Conservation (phyloP, 148 eudicot species). For the Amaranthus hypochondriacus region DNA sequence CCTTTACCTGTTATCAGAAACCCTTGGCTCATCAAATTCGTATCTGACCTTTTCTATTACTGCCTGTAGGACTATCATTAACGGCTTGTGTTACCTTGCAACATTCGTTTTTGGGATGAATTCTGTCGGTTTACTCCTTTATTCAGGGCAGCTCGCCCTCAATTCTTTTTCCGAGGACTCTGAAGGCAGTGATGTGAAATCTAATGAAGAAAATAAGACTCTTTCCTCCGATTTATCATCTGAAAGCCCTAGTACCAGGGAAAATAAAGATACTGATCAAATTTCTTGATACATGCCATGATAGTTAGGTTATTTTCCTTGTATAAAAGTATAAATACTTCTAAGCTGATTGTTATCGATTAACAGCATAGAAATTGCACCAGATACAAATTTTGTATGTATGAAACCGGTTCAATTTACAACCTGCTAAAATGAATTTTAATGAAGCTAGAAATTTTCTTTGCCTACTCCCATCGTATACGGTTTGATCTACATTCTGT, state of each 20-base stretch:
- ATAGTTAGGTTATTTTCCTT: constrained; percentile 6
- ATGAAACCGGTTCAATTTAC: constrained; percentile 13
- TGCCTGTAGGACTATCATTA: constrained; percentile 76
- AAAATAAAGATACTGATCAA: constrained; percentile 39
- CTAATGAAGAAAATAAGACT: constrained; percentile 23
- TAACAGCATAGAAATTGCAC: neutral
- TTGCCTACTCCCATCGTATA: no score
- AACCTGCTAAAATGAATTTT: neutral
- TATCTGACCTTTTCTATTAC: constrained; percentile 12
- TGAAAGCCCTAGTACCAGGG: constrained; percentile 27
- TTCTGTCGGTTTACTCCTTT: constrained; percentile 62
- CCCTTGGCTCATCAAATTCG: neutral
- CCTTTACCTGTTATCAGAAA: neutral
- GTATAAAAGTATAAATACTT: constrained; percentile 3
- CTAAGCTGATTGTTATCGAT: constrained; percentile 17
- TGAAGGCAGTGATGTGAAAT: constrained; percentile 21
- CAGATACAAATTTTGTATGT: constrained; percentile 6
- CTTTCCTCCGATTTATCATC: constrained; percentile 28
- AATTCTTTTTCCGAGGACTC: constrained; percentile 55
- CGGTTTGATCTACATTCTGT: no score
- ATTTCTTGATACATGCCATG: constrained; percentile 26
- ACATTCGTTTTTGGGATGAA: constrained; percentile 87
- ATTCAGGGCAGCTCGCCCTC: constrained; percentile 71
- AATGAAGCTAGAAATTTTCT: no score
- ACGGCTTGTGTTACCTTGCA: constrained; percentile 89